These are phyloP conservation scores for Plasmodium relictum DNA, from an alignment of 169 alveolate species.

Conservation along the genomic window DNA sequence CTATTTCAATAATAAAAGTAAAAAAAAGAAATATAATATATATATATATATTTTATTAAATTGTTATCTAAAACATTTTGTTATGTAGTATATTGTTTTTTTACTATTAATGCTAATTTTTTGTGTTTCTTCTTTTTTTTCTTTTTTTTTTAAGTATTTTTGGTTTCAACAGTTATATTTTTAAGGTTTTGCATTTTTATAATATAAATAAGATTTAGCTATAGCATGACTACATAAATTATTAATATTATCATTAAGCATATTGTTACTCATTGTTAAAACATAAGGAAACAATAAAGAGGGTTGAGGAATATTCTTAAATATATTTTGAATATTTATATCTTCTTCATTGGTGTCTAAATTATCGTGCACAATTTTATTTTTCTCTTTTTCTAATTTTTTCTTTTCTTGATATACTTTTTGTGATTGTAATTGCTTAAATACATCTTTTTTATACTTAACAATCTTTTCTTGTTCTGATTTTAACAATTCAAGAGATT, in stretches of 20 bases:
- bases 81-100: too few species aligned
- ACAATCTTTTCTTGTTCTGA: slow-evolving; percentile 70
- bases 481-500: slow-evolving; percentile 44
- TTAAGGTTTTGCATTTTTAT: slow-evolving; percentile 65
- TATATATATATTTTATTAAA: background rate
- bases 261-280: slow-evolving; percentile 65
- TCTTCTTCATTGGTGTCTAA: slow-evolving; percentile 69
- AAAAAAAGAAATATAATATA: background rate
- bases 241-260: slow-evolving; percentile 63
- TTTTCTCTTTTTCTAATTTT: slow-evolving; percentile 66
- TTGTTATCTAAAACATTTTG: background rate
- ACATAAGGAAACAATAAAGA: slow-evolving; percentile 68
- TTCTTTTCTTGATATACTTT: slow-evolving; percentile 68
- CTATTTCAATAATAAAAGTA: background rate
- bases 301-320: slow-evolving; percentile 68
- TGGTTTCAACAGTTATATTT: too few species aligned
- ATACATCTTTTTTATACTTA: slow-evolving; percentile 71
- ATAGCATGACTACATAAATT: slow-evolving; percentile 76
- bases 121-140: too few species aligned
- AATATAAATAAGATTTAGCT: slow-evolving; percentile 66
- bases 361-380: slow-evolving; percentile 67
- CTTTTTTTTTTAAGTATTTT: too few species aligned
- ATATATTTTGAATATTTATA: slow-evolving; percentile 42
- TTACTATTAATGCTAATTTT: background rate
- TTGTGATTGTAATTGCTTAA: slow-evolving; percentile 72